Conservation (phyloP, 148 eudicot genomes). For the Rhododendron williamsianum region DNA sequence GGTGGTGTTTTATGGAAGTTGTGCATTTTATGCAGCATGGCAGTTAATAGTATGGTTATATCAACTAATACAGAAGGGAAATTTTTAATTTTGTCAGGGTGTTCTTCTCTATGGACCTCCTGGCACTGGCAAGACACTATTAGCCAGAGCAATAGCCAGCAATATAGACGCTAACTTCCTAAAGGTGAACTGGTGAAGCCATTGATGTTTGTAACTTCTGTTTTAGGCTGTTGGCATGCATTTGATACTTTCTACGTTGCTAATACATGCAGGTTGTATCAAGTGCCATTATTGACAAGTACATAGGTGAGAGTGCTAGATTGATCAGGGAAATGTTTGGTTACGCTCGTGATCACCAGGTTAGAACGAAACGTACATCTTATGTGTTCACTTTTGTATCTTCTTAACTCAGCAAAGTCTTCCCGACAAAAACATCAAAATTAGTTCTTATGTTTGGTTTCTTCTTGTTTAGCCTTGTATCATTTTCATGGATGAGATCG, state of each 20-base stretch:
- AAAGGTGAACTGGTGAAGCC: conserved; percentile 41
- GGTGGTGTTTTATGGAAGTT: background rate
- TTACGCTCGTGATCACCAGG: conserved; percentile 99
- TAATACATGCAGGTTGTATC: conserved; percentile 68
- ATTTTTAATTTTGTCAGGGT: conserved; percentile 42
- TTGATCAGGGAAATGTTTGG: conserved; percentile 93
- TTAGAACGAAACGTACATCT: conserved; percentile 14
- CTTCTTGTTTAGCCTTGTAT: conserved; percentile 67
- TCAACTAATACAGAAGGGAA: background rate
- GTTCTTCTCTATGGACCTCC: conserved; percentile 99
- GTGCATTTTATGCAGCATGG: background rate
- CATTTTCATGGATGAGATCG: conserved; percentile 98
- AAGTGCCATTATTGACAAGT: conserved; percentile 95
- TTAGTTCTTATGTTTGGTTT: background rate
- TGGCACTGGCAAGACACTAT: conserved; percentile 93
- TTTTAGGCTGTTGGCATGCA: background rate
- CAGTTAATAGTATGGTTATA: background rate
- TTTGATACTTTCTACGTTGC: background rate
- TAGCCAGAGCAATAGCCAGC: conserved; percentile 98
- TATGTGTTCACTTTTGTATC: background rate
- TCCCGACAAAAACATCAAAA: background rate
- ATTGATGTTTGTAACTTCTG: background rate
- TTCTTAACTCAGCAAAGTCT: background rate
- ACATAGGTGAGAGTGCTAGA: conserved; percentile 98
- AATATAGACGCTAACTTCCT: conserved; percentile 94